Percentiles rank a stretch among this genome's conserved stretches.
Evolutionary conservation across 768 basidiomycete species (phyloP).

Genomic region (Hericium coralloides): DNA sequence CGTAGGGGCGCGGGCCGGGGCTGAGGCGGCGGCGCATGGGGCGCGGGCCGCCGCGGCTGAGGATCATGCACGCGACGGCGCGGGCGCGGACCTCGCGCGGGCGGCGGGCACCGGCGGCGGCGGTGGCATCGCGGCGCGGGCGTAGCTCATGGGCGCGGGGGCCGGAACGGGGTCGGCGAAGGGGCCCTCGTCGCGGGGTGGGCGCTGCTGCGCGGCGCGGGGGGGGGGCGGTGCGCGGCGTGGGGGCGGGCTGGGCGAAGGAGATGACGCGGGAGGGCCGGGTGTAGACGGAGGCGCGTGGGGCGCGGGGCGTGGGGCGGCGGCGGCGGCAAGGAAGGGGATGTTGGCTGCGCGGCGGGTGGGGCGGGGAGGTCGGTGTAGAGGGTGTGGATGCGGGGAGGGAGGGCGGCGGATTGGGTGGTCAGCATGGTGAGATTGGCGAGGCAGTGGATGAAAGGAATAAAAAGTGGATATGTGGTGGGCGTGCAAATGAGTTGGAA

Average conservation of each 20-base stretch:
- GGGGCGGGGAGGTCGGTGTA: slow-evolving; percentile 16
- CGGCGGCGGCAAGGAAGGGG: slow-evolving; percentile 7
- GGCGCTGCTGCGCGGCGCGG: slow-evolving; percentile 6
- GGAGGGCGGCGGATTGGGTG: slow-evolving; percentile 6
- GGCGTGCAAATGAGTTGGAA: not conserved
- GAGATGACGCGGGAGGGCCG: not conserved
- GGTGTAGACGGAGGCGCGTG: not conserved
- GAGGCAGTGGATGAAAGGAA: not conserved
- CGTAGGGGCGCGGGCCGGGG: not conserved
- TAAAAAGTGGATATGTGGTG: not conserved
- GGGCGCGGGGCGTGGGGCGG: not conserved
- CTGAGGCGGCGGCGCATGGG: slow-evolving; percentile 10
- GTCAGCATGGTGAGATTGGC: slow-evolving; percentile 8
- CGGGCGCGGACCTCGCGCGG: slow-evolving; percentile 11
- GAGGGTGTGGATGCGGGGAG: slow-evolving; percentile 11
- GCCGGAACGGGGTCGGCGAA: not conserved
- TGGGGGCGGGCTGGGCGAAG: not conserved
- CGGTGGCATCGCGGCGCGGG: not conserved
- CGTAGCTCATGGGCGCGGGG: slow-evolving; percentile 5
- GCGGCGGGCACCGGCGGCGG: slow-evolving; percentile 1
- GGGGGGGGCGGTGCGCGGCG: not conserved
- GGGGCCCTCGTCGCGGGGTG: slow-evolving; percentile 1
- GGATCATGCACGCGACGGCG: slow-evolving; percentile 12
- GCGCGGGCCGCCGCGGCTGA: slow-evolving; percentile 9
- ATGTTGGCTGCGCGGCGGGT: slow-evolving; percentile 14